Evolutionary conservation across 805 yeast genomes (phyloP), one percentile per base, ranked within the genome.

Genomic region (Sugiyamaella floridensis): DNA sequence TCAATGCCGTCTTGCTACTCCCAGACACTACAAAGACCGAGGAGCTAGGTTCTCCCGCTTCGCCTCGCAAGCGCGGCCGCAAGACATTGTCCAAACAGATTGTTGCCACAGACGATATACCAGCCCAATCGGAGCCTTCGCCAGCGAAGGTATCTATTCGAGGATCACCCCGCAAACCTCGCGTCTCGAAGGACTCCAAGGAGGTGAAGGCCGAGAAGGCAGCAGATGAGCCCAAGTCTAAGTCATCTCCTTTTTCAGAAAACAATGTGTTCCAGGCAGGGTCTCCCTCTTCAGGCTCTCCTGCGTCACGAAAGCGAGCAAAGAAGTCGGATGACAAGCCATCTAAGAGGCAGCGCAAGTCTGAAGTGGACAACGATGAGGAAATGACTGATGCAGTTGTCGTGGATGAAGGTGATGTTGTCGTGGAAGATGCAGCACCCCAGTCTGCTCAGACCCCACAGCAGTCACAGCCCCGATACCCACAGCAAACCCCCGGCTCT

Each of bases 11-110:
- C 19, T 4, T 14, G 15, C 40, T 15, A 20, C 49, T 55, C 8
- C 51, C 48, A 8, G 47, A 28, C 29, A 1, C 51, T 6, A 34
- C 29, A n/a, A 26, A 18, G 22, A 44, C 37, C 16, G 42, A 48
- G 18, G 51, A 41, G 20, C 44, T 26, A 26, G 48, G 48, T 18
- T 43, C 45, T 2, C 42, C 48, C 1, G 29, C 45, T 14, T 55
- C 58, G 16, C 58, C 58, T 11, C 41, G 48, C 12, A 52, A 47
- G 54, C 20, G 48, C 8, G 58, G 56, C 15, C 43, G 52, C n/a
- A 48, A 51, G 41, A 55, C 52, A 9, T 43, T 55, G 46, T 49
- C 55, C n/a, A 52, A 49, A 40, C 53, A 45, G 34, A 54, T 56
- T 10, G 45, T 40, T 14, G 55, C 51, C 14, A 28, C 32, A 16